phyloP scores from a whole-genome alignment of 2,329 filamentous ascomycete species.

The Aspergillus sp. region DNA sequence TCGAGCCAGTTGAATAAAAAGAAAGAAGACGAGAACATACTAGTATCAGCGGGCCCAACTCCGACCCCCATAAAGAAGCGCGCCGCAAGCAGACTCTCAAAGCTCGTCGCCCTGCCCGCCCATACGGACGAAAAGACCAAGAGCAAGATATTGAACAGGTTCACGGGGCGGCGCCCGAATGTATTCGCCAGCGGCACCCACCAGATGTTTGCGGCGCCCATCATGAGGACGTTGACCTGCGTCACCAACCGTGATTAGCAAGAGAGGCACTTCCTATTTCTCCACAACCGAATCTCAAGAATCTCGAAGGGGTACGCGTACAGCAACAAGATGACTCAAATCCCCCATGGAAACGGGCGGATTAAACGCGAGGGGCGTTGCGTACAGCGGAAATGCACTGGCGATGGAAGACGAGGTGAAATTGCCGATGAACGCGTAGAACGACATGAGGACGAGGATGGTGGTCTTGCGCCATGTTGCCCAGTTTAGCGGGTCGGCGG shows the following conservation, averaged over 20 bases:
- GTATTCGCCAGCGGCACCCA: slow-evolving; percentile 21
- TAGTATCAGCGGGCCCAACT: slow-evolving; percentile 19
- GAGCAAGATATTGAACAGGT: slow-evolving; percentile 14
- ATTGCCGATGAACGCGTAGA: slow-evolving; percentile 16
- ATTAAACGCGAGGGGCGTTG: slow-evolving; percentile 17
- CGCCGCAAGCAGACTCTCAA: slow-evolving; percentile 16
- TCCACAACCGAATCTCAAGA: no score
- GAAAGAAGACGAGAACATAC: not conserved
- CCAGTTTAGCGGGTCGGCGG: slow-evolving; percentile 17
- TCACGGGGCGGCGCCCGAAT: slow-evolving; percentile 14
- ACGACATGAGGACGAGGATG: slow-evolving; percentile 10
- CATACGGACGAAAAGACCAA: slow-evolving; percentile 13
- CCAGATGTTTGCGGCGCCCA: slow-evolving; percentile 20
- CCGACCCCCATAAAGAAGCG: slow-evolving; percentile 19
- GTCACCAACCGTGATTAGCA: not conserved
- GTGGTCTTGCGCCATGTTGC: slow-evolving; percentile 13
- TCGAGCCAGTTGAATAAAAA: not conserved
- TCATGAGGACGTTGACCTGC: slow-evolving; percentile 18
- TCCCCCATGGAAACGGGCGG: slow-evolving; percentile 16
- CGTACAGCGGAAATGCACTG: slow-evolving; percentile 17
- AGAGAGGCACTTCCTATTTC: no score
- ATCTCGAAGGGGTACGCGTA: not conserved
- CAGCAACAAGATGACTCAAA: slow-evolving; percentile 17
- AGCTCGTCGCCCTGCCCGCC: slow-evolving; percentile 10
- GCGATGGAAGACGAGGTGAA: slow-evolving; percentile 16